phyloP scores from a whole-genome alignment of 352 stramenopile genomes.

The Pythium aphanidermatum region DNA sequence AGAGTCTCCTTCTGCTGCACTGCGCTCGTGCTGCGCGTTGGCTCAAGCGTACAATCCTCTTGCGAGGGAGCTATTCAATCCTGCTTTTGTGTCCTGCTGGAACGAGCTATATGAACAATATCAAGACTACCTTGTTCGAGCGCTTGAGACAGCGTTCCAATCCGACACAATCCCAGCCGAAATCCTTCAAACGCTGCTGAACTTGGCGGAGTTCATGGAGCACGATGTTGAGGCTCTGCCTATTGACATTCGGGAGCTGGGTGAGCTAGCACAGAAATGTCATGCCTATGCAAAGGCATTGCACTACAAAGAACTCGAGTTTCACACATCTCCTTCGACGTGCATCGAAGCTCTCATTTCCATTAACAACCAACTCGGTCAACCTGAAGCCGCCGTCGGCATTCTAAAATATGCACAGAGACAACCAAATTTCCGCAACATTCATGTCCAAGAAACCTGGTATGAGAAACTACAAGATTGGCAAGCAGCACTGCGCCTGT shows the following conservation, averaged over 20 bases:
- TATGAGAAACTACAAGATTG: slow-evolving; percentile 98
- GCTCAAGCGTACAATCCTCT: slow-evolving; percentile 98
- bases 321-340: slow-evolving; percentile 85
- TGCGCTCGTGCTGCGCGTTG: slow-evolving; percentile 94
- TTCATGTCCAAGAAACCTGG: slow-evolving; percentile 93
- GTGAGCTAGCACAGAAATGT: slow-evolving; percentile 95
- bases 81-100: slow-evolving; percentile 99
- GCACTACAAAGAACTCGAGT: slow-evolving; percentile 99
- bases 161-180: slow-evolving; percentile 92
- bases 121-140: slow-evolving; percentile 91
- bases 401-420: slow-evolving; percentile 95
- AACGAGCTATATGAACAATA: slow-evolving; percentile 90
- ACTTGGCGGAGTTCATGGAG: slow-evolving; percentile 99
- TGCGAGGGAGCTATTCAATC: slow-evolving; percentile 97
- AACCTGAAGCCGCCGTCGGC: slow-evolving; percentile 97
- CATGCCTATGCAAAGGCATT: slow-evolving; percentile 98
- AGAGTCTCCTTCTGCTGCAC: slow-evolving; percentile 93
- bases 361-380: slow-evolving; percentile 98
- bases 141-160: slow-evolving; percentile 94
- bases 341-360: slow-evolving; percentile 98
- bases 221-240: slow-evolving; percentile 95
- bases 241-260: slow-evolving; percentile 96
- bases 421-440: no score
- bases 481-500: slow-evolving; percentile 92
- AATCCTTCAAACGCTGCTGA: slow-evolving; percentile 97